Base-by-base conservation (phyloP, 805 yeast species). In the Cyberlindnera euphorbiae region DNA sequence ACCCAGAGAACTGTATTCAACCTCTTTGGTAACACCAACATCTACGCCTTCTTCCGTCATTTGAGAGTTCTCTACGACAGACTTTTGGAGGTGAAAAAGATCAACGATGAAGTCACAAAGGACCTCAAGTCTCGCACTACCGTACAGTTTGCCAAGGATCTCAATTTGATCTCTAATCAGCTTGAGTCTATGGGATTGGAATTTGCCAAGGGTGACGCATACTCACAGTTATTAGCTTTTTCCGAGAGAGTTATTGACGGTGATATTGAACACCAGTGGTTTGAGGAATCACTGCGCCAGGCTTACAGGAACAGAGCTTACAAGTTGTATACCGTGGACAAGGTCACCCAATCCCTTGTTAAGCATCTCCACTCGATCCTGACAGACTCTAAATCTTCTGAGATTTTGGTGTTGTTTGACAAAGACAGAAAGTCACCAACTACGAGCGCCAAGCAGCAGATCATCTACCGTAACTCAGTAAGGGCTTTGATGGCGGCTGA, bases 211-310 rank as follows among this genome's bases (percentile, higher is more conserved):
- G 70, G 69, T 17, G 77, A 79, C 52, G 79, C 86, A 25, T 93
- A 93, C 59, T 64, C 69, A 24, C 96, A 90, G 59, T 73, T 87
- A n/a, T 65, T 93, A 40, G 68, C 66, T 3, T 68, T 93, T 38
- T 76, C 94, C 40, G 86, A 77, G 46, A 75, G 77, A 45, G 67
- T 87, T 34, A 82, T 93, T 46, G 93, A 86, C 47, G 95, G 95
- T 19, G 93, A 87, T 25, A 63, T 93, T 32, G 99, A 93, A 54
- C 95, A 86, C 45, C 93, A 82, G 59, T 80, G 88, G 82, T 94
- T 84, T 59, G 99, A 93, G 64, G 98, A 93, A 60, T 75, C 95
- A 13, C 63, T 93, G 41, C 85, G 99, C 45, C 97, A 90, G 67
- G 96, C 94, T 0, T 93, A 84, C 65, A 76, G 93, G 53, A 93